Percentiles rank a stretch among this genome's conserved stretches.
Conservation (phyloP, 2,329 filamentous ascomycete species). For the Verticillium albo-atrum region DNA sequence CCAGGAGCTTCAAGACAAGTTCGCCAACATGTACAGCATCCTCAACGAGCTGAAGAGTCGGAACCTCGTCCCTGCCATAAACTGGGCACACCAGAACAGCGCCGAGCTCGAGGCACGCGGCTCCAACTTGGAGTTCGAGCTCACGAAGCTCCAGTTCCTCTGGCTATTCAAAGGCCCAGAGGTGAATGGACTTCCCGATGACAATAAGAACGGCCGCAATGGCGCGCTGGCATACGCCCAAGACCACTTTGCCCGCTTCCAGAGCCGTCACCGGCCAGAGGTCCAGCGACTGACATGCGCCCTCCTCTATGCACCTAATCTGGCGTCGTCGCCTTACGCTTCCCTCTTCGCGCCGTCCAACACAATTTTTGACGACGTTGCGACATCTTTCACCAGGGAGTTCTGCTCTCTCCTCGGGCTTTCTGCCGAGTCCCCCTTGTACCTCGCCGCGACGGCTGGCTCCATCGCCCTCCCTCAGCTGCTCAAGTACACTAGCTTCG, state of each 20-base stretch:
- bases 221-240: slow-evolving; percentile 74
- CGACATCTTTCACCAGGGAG: slow-evolving; percentile 83
- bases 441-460: slow-evolving; percentile 87
- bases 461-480: slow-evolving; percentile 86
- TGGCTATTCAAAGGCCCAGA: slow-evolving; percentile 71
- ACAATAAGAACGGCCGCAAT: slow-evolving; percentile 48
- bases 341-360: slow-evolving; percentile 69
- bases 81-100: slow-evolving; percentile 75
- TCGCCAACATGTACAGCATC: slow-evolving; percentile 87
- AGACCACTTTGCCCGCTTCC: slow-evolving; percentile 69
- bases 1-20: slow-evolving; percentile 70
- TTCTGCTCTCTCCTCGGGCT: slow-evolving; percentile 91
- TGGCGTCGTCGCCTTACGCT: slow-evolving; percentile 74
- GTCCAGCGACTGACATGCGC: slow-evolving; percentile 78
- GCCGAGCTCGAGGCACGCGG: slow-evolving; percentile 70
- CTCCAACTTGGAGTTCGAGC: slow-evolving; percentile 92
- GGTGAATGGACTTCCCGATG: slow-evolving; percentile 51
- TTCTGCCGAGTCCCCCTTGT: slow-evolving; percentile 87
- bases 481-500: slow-evolving; percentile 82
- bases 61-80: slow-evolving; percentile 78
- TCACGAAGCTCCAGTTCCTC: slow-evolving; percentile 84
- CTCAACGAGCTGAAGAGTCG: slow-evolving; percentile 69
- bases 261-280: slow-evolving; percentile 69
- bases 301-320: slow-evolving; percentile 73
- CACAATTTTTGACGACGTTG: slow-evolving; percentile 73